Conservation (phyloP, 2,329 filamentous ascomycete genomes). For the Magnaporthiopsis poae region DNA sequence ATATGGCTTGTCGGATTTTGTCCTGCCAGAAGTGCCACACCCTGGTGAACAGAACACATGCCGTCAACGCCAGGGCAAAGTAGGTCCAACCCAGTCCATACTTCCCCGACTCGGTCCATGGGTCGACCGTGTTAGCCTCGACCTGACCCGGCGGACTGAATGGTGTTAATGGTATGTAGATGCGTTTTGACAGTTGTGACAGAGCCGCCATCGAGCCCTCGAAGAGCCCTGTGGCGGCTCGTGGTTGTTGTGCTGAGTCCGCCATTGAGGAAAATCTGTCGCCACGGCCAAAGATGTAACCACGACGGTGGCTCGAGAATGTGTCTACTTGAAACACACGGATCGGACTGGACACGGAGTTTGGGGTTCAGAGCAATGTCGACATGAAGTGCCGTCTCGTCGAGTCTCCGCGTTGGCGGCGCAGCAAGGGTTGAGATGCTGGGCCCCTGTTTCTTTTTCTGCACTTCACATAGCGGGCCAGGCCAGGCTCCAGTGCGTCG, state of each 20-base stretch:
- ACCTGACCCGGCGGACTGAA: conserved; percentile 52
- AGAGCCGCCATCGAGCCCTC: conserved; percentile 20
- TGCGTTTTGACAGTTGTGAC: conserved; percentile 40
- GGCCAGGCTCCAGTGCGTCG: neutral
- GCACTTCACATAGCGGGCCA: neutral
- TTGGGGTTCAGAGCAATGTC: neutral
- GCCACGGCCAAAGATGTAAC: neutral
- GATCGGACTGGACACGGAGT: neutral
- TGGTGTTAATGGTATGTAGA: conserved; percentile 49
- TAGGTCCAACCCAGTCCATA: conserved; percentile 84
- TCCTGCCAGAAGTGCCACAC: conserved; percentile 88
- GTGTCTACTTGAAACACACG: neutral
- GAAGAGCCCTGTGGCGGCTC: neutral
- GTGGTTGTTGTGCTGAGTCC: neutral
- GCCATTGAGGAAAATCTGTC: neutral
- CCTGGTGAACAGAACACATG: conserved; percentile 57
- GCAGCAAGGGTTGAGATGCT: neutral
- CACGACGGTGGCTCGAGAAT: neutral
- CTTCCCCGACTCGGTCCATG: conserved; percentile 72
- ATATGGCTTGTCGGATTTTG: conserved; percentile 79
- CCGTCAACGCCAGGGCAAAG: conserved; percentile 65
- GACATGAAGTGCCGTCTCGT: neutral
- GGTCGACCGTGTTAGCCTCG: conserved; percentile 59
- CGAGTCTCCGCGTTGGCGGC: neutral
- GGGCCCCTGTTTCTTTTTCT: conserved; percentile 5